A percentile compares a stretch with the other conserved stretches of the same genome.
These are phyloP conservation scores for Sapria himalayana DNA, from an alignment of 345 rosid genomes.

Conservation along the genomic window DNA sequence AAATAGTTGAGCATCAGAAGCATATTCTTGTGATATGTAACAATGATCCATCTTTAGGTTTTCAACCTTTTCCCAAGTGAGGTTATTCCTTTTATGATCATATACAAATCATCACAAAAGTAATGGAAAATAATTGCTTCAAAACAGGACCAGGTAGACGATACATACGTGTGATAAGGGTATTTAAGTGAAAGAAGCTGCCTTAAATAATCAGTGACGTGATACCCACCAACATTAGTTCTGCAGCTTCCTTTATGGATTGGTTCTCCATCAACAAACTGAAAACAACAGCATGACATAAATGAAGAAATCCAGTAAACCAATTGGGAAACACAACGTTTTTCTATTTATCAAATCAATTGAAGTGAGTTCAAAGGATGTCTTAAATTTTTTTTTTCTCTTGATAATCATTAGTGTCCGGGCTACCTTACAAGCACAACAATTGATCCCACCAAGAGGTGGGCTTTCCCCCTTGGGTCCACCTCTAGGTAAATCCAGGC, in stretches of 20 bases:
- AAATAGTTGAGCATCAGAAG: slow-evolving; percentile 48
- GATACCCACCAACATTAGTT: slow-evolving; percentile 84
- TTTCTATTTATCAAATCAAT: too few species aligned
- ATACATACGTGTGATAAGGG: slow-evolving; percentile 71
- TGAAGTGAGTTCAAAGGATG: too few species aligned
- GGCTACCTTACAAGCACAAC: too few species aligned
- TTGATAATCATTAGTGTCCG: too few species aligned
- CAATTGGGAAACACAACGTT: too few species aligned
- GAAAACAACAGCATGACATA: slow-evolving; percentile 9
- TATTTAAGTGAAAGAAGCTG: slow-evolving; percentile 86
- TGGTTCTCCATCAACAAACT: slow-evolving; percentile 85
- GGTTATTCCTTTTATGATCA: slow-evolving; percentile 31
- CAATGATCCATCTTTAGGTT: slow-evolving; percentile 93
- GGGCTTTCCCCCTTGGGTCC: too few species aligned
- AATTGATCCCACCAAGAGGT: too few species aligned
- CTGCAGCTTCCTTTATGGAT: slow-evolving; percentile 57
- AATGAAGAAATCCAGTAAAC: neutral
- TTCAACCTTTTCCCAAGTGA: slow-evolving; percentile 92
- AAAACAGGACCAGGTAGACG: slow-evolving; percentile 2
- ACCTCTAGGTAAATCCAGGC: too few species aligned
- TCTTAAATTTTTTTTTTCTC: too few species aligned
- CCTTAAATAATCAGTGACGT: slow-evolving; percentile 70
- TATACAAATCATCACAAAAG: slow-evolving; percentile 4
- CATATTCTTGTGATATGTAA: slow-evolving; percentile 56
- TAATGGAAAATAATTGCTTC: slow-evolving; percentile 3